Conservation (phyloP, 225 moss, liverwort and hornwort species). For the Marchantia polymorpha region DNA sequence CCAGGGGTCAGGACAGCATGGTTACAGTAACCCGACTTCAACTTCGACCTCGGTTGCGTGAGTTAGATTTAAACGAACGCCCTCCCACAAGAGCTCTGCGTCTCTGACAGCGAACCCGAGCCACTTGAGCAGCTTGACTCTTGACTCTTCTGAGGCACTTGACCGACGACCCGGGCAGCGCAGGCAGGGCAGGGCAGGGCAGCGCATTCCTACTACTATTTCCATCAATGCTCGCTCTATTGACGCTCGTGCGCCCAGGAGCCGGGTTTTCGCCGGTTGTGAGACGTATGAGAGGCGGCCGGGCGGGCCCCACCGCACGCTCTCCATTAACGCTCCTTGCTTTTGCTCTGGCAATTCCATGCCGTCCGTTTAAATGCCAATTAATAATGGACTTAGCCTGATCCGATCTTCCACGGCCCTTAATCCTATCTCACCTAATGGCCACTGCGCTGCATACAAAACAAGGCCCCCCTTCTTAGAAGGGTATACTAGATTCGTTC, state of each 20-base stretch:
- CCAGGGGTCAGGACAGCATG: conserved; percentile 3
- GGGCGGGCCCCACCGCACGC: conserved; percentile 31
- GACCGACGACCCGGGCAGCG: conserved; percentile 13
- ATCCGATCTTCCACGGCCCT: background rate
- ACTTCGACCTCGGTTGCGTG: conserved; percentile 6
- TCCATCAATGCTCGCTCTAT: background rate
- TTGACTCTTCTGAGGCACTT: conserved; percentile 19
- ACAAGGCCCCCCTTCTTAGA: background rate
- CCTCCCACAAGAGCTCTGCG: background rate
- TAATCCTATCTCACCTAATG: background rate
- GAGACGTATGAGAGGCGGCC: background rate
- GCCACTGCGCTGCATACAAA: background rate
- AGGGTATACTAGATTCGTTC: background rate
- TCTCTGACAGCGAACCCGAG: conserved; percentile 1
- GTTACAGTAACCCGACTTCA: conserved; percentile 5
- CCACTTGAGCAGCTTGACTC: conserved; percentile 7
- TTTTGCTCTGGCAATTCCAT: conserved; percentile 1
- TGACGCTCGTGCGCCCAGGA: conserved; percentile 21
- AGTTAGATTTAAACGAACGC: background rate
- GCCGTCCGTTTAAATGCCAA: background rate
- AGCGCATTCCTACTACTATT: conserved; percentile 8
- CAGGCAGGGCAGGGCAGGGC: conserved; percentile 3
- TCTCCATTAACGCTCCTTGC: background rate
- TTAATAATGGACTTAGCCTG: background rate
- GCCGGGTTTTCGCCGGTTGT: conserved; percentile 1